phyloP scores from a whole-genome alignment of 2,329 filamentous ascomycete species.

The Colletotrichum chlorophyti region DNA sequence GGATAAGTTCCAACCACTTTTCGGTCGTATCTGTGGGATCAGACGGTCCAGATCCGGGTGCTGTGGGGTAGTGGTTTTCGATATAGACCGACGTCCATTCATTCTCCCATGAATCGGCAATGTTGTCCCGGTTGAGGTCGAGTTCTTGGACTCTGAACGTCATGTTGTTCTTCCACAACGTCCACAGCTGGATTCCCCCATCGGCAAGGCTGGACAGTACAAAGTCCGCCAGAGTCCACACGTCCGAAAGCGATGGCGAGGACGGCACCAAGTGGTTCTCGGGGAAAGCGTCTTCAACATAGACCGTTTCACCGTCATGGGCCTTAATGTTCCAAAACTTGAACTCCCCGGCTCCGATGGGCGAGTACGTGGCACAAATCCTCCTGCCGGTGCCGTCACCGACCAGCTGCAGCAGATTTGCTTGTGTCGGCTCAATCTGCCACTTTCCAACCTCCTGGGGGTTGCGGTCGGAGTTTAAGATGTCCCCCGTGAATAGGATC shows the following conservation, averaged over 20 bases:
- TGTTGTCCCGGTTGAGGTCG: conserved; percentile 72
- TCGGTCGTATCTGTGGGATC: conserved; percentile 77
- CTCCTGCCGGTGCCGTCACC: conserved; percentile 60
- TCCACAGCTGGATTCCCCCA: conserved; percentile 71
- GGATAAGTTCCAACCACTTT: conserved; percentile 84
- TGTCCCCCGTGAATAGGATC: conserved; percentile 77
- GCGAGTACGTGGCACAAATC: conserved; percentile 82
- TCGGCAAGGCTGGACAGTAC: conserved; percentile 63
- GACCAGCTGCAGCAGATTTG: conserved; percentile 77
- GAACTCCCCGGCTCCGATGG: conserved; percentile 86
- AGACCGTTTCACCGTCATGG: conserved; percentile 67
- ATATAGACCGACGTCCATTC: conserved; percentile 75
- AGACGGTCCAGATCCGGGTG: conserved; percentile 65
- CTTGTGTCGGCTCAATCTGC: conserved; percentile 79
- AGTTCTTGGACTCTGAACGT: conserved; percentile 78
- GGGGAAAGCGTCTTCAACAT: conserved; percentile 76
- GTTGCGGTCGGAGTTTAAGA: conserved; percentile 72
- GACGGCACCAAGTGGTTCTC: conserved; percentile 69
- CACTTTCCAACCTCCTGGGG: conserved; percentile 76
- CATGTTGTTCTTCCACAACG: conserved; percentile 85
- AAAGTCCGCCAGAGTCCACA: conserved; percentile 85
- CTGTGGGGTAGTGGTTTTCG: conserved; percentile 61
- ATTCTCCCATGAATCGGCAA: conserved; percentile 66
- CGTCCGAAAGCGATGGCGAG: conserved; percentile 72
- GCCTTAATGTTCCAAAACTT: conserved; percentile 87